Base-by-base conservation (phyloP, 768 basidiomycete species). In the Lentinula lateritia region DNA sequence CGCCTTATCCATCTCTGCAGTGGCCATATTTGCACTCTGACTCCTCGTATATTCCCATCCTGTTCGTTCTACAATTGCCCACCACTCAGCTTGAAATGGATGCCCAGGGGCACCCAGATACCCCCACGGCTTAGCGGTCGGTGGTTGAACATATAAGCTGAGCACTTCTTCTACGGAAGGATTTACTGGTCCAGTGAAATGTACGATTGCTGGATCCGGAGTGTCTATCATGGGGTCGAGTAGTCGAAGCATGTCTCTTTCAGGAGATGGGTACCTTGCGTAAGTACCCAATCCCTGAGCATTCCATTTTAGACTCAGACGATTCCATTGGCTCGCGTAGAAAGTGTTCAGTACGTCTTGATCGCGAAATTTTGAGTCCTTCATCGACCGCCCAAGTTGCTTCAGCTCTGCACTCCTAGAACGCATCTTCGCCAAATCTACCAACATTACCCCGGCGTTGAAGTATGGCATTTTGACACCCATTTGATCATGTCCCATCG, bases 251-350 rank as follows among this genome's bases (percentile, higher is more conserved):
- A 32, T 50, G 1, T 73, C 68, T 55, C 81, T 71, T 28, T 82
- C 78, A 5, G 62, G 53, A 10, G 73, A 71, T 9, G 69, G 61
- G 43, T 64, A 66, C 15, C 68, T 66, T 5, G 79, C 80, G 63
- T 84, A 86, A 9, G 83, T 83, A 10, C 82, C 83, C 34, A 84
- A 70, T 4, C 84, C 84, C 53, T 83, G 82, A 3, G 83, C 83
- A 60, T 85, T 86, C 82, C 83, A 86, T 36, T 58, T 62, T 35
- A 82, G 69, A 55, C 69, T 67, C 34, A 85, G 61, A 41, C 71
- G 56, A n/a, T 64, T 62, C 82, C 83, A 84, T 38, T 75, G 67
- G 38, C 41, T 42, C 6, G 63, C 65, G 64, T 84, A 84, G 66
- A 78, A 74, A 18, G 61, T 66, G 62, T 84, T 85, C 61, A 86